Conservation (phyloP, 768 basidiomycete species). For the Candolleomyces aberdarensis region DNA sequence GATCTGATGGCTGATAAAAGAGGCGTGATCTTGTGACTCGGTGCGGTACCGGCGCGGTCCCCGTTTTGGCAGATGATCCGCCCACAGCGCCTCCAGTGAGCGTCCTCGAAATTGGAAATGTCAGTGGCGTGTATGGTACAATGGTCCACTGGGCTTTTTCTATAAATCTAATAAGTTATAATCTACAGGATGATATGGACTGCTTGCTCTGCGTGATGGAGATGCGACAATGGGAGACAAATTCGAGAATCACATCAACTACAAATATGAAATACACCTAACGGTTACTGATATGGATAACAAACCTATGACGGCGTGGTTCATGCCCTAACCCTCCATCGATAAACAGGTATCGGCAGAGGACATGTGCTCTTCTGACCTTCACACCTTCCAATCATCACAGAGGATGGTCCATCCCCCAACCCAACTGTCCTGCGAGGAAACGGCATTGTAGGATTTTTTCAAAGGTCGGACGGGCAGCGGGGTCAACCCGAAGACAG, state of each 20-base stretch:
- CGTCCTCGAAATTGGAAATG: neutral
- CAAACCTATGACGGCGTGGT: neutral
- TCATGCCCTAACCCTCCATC: constrained; percentile 11
- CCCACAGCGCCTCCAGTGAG: neutral
- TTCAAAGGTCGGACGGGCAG: constrained; percentile 83
- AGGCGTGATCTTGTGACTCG: constrained; percentile 45
- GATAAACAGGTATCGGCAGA: constrained; percentile 11
- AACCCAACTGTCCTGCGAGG: constrained; percentile 74
- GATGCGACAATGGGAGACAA: constrained; percentile 6
- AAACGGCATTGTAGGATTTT: constrained; percentile 77
- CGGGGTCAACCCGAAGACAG: constrained; percentile 79
- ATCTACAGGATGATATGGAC: constrained; percentile 11
- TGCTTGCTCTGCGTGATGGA: neutral
- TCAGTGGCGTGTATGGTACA: neutral
- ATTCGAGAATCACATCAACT: constrained; percentile 9
- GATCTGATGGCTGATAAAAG: constrained; percentile 55
- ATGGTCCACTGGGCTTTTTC: neutral
- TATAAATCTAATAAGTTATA: constrained; percentile 8
- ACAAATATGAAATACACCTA: neutral
- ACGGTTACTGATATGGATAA: constrained; percentile 8
- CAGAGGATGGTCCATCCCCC: constrained; percentile 42
- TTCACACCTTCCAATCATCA: constrained; percentile 3
- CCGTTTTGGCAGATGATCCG: no score
- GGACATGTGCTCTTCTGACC: neutral
- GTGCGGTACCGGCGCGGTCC: constrained; percentile 15